Percentiles rank a stretch among this genome's conserved stretches.
Conservation (phyloP, 2,329 filamentous ascomycete species). For the Talaromyces albobiverticillius region DNA sequence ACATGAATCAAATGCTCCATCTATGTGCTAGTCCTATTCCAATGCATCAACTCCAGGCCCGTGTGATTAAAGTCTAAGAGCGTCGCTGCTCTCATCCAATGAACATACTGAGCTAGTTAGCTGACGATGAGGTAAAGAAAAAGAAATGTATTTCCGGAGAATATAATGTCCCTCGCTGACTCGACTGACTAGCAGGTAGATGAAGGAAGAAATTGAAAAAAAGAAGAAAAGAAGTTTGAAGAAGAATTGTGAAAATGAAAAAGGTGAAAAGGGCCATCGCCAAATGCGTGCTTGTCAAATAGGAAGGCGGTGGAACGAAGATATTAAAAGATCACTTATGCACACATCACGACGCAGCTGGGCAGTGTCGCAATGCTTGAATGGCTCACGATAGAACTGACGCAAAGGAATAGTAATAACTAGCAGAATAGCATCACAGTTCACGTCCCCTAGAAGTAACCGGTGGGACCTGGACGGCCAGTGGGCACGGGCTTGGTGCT, state of each 20-base stretch:
- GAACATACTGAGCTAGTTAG: neutral
- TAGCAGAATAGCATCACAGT: neutral
- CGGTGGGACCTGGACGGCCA: conserved; percentile 14
- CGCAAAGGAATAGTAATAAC: conserved; percentile 1
- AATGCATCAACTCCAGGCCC: conserved; percentile 13
- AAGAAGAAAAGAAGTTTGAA: conserved; percentile 18
- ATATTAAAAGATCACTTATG: conserved; percentile 2
- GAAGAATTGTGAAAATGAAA: conserved; percentile 18
- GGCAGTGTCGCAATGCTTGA: neutral
- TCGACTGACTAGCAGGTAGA: conserved; percentile 9
- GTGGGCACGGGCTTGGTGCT: conserved; percentile 24
- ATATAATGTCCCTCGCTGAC: neutral
- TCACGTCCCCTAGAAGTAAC: conserved; percentile 9
- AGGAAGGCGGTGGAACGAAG: conserved; percentile 8
- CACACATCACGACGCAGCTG: neutral
- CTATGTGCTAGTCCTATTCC: conserved; percentile 12
- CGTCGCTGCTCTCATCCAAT: neutral
- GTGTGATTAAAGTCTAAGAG: neutral
- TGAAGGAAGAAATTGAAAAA: conserved; percentile 14
- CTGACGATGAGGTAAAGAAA: neutral
- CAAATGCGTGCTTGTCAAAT: conserved; percentile 1
- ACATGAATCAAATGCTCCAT: conserved; percentile 8
- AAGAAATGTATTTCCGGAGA: conserved; percentile 7
- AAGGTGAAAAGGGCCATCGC: conserved; percentile 14
- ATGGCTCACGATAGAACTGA: neutral